These are phyloP conservation scores for Hyaloscypha bicolor DNA, from an alignment of 495 filamentous ascomycete genomes.

Conservation along the genomic window DNA sequence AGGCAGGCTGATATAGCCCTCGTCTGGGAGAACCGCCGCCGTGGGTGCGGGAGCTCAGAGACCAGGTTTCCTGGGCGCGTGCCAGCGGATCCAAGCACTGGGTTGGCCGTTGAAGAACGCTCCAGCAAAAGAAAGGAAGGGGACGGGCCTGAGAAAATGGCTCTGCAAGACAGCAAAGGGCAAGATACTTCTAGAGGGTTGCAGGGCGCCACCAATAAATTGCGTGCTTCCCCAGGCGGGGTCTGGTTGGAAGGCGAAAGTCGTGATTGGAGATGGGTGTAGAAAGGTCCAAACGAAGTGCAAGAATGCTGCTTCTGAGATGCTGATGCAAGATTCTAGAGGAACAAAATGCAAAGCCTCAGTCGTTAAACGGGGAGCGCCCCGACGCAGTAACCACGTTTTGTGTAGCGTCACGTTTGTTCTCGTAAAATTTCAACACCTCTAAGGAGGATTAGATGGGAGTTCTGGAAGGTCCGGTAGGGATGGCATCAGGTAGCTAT, in stretches of 20 bases:
- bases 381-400: not conserved
- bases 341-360: not conserved
- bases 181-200: not conserved
- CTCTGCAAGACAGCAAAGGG: not conserved
- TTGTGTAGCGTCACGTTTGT: not conserved
- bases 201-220: slow-evolving; percentile 28
- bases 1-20: slow-evolving; percentile 23
- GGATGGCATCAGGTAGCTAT: too few species aligned
- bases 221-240: slow-evolving; percentile 19
- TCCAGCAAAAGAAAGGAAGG: not conserved
- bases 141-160: not conserved
- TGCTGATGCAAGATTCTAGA: not conserved
- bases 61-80: not conserved
- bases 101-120: not conserved
- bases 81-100: not conserved
- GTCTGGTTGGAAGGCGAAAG: not conserved
- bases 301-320: not conserved
- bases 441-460: too few species aligned
- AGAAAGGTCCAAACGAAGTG: not conserved
- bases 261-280: not conserved
- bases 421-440: too few species aligned
- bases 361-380: not conserved
- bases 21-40: slow-evolving; percentile 13
- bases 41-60: slow-evolving; percentile 17
- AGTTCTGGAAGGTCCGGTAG: too few species aligned